Percentiles rank a stretch among this genome's conserved stretches.
These are phyloP conservation scores for Oxytropis ochrocephala DNA, from an alignment of 306 rosid genomes.

Conservation along the genomic window DNA sequence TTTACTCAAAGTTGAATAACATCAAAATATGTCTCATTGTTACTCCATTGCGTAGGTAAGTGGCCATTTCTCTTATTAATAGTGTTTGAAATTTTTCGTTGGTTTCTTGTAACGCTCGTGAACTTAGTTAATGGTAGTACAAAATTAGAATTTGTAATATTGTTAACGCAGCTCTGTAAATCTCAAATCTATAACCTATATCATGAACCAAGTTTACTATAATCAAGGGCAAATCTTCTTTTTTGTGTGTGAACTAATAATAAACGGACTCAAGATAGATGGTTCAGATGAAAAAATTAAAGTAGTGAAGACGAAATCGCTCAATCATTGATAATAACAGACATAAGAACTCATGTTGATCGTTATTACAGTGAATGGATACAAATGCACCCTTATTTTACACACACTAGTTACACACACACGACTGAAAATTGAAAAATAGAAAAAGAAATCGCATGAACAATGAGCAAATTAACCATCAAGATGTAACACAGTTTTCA, in stretches of 20 bases:
- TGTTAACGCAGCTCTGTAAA: too few relatives aligned
- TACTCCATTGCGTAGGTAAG: too few relatives aligned
- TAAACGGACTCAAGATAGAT: not conserved
- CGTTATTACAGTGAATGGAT: not conserved
- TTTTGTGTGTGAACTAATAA: not conserved
- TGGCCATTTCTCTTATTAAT: too few relatives aligned
- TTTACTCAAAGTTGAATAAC: too few relatives aligned
- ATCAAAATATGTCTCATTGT: too few relatives aligned
- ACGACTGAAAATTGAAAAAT: not conserved
- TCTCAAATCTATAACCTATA: too few relatives aligned
- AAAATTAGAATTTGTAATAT: too few relatives aligned
- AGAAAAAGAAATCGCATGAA: not conserved
- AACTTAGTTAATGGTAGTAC: too few relatives aligned
- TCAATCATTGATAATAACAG: not conserved
- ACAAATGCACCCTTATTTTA: conserved; percentile 26
- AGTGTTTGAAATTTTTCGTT: too few relatives aligned
- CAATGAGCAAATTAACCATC: not conserved
- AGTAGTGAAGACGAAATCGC: not conserved
- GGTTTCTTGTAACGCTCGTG: too few relatives aligned
- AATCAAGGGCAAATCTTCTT: too few relatives aligned
- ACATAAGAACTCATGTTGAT: not conserved
- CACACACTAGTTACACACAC: not conserved
- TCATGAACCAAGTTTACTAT: too few relatives aligned
- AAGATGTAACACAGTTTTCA: conserved; percentile 14
- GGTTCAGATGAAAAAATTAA: not conserved